These are phyloP conservation scores for Yamadazyma friedrichii DNA, from an alignment of 1,139 yeast species.

Conservation along the genomic window DNA sequence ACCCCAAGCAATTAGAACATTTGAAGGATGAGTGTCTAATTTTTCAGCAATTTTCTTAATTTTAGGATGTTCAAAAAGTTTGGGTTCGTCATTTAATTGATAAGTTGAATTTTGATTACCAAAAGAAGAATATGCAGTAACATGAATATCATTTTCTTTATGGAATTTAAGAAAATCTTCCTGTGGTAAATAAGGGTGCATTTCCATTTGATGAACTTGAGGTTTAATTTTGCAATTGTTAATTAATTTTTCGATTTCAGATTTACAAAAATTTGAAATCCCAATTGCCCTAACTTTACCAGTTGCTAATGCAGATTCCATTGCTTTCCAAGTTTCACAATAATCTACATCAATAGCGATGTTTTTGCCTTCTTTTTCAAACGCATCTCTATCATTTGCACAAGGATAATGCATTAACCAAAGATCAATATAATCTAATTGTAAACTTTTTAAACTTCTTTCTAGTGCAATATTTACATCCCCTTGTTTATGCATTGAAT, in stretches of 20 bases:
- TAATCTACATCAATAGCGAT: neutral
- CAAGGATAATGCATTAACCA: slow-evolving; percentile 64
- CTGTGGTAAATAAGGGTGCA: slow-evolving; percentile 76
- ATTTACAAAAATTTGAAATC: slow-evolving; percentile 64
- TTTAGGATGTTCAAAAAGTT: slow-evolving; percentile 6
- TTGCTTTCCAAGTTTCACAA: slow-evolving; percentile 56
- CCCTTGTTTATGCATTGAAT: slow-evolving; percentile 27
- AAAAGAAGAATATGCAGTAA: slow-evolving; percentile 38
- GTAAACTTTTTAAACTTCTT: slow-evolving; percentile 27
- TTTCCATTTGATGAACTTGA: slow-evolving; percentile 62
- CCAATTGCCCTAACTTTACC: slow-evolving; percentile 62
- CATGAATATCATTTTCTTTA: slow-evolving; percentile 26
- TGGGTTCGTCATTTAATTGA: neutral
- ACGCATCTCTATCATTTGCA: slow-evolving; percentile 41
- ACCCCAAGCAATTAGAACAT: slow-evolving; percentile 7
- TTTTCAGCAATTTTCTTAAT: slow-evolving; percentile 1
- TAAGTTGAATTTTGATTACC: slow-evolving; percentile 24
- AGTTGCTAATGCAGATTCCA: slow-evolving; percentile 61
- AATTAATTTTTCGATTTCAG: slow-evolving; percentile 54
- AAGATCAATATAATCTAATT: slow-evolving; percentile 48
- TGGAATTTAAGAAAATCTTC: slow-evolving; percentile 59
- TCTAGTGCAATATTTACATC: slow-evolving; percentile 26
- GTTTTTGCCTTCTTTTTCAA: slow-evolving; percentile 24
- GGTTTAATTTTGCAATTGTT: slow-evolving; percentile 58
- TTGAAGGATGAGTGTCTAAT: slow-evolving; percentile 2